Conservation (phyloP, 2,329 filamentous ascomycete genomes). For the Colletotrichum tabaci region DNA sequence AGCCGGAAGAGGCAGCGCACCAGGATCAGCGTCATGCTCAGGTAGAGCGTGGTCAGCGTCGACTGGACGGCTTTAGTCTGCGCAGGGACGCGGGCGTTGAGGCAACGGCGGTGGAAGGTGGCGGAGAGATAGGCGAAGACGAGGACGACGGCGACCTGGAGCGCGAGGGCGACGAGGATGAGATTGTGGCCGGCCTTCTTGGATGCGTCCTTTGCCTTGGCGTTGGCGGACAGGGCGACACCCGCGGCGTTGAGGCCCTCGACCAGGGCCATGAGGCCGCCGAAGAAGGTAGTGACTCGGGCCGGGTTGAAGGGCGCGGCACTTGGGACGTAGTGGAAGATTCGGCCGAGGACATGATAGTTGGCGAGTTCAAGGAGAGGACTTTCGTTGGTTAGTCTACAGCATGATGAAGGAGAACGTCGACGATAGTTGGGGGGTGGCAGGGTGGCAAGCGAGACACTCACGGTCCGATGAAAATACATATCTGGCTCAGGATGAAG, state of each 20-base stretch:
- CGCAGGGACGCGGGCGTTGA: slow-evolving; percentile 38
- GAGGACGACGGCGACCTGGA: slow-evolving; percentile 64
- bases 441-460: slow-evolving; percentile 24
- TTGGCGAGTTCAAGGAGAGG: slow-evolving; percentile 75
- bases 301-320: slow-evolving; percentile 67
- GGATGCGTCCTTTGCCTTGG: slow-evolving; percentile 45
- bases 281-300: slow-evolving; percentile 63
- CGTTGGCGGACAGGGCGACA: slow-evolving; percentile 57
- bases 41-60: slow-evolving; percentile 58
- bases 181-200: slow-evolving; percentile 52
- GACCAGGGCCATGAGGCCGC: slow-evolving; percentile 60
- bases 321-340: slow-evolving; percentile 75
- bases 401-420: slow-evolving; percentile 22
- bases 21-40: slow-evolving; percentile 60
- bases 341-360: slow-evolving; percentile 70
- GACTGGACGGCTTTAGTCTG: slow-evolving; percentile 41
- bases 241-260: slow-evolving; percentile 64
- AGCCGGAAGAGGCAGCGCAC: slow-evolving; percentile 65
- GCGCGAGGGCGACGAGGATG: slow-evolving; percentile 57
- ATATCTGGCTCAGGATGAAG: slow-evolving; percentile 61
- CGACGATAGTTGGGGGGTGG: no score
- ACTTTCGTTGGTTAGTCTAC: slow-evolving; percentile 48
- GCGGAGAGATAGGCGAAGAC: slow-evolving; percentile 60
- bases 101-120: slow-evolving; percentile 60
- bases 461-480: slow-evolving; percentile 56